Base-by-base conservation (phyloP, 345 rosid genomes). In the Aquilaria sinensis region DNA sequence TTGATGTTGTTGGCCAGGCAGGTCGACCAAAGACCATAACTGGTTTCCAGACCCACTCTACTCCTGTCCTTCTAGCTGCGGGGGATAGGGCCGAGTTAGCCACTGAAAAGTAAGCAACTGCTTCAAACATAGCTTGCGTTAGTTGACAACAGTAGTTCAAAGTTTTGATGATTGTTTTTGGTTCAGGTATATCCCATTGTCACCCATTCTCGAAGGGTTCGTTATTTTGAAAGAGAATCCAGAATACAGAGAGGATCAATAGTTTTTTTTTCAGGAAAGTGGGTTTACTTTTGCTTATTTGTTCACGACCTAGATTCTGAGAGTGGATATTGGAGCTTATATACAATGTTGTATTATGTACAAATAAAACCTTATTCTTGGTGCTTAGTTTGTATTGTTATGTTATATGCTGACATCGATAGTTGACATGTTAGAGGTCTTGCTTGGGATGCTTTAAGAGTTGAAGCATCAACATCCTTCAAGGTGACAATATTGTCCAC, bases 81-180 rank as follows among this genome's bases (percentile, higher is more conserved):
- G 96, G 99, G 11, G 97, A 94, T 63, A 81, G 96, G 68, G 97
- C 99, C 5, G 97, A 94, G 52, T 76, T 94, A 60, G 99, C 99
- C 2, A 90, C 97, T 0, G 99, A 94, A 67, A 94, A 90, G 99
- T 94, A 72, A 68, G 84, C 23, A 10, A n/a, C 30, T 52, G 5
- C 29, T 14, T 52, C 29, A 3, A 52, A 6, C 15, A 4, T 30
- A 12, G 30, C 15, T 45, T 60, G 58, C 23, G 23, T 23, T 23
- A 23, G 23, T 23, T 23, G 23, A 23, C 23, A 23, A 5, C 9
- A 23, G 53, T 2, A 2, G 4, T 13, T 23, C 23, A 23, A 23
- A 23, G 23, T 23, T 23, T 70, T 70, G 47, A 58, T 14, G 2
- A 30, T 9, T 2, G 1, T 31, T 30, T 33, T 31, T 68, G 51